Evolutionary conservation across 495 filamentous ascomycete genomes (phyloP).

Genomic region (Chaetomium fimeti): DNA sequence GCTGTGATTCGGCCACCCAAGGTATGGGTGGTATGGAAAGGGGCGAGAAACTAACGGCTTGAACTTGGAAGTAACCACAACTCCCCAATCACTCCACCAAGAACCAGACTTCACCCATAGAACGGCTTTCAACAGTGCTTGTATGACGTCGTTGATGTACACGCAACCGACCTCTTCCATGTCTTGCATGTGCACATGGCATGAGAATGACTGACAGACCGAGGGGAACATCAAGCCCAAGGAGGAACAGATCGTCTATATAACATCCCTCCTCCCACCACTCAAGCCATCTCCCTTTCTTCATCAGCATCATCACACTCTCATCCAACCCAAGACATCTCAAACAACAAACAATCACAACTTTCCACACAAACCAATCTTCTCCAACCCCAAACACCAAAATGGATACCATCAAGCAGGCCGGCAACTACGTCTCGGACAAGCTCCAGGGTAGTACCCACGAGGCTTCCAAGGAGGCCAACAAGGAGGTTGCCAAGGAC

Average conservation of each 20-base stretch:
- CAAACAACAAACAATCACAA: conserved; percentile 26
- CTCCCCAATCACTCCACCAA: too few species aligned
- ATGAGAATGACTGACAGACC: neutral
- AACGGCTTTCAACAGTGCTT: too few species aligned
- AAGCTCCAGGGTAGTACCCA: conserved; percentile 50
- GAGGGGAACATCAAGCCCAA: neutral
- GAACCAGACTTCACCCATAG: too few species aligned
- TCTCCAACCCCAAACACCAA: conserved; percentile 40
- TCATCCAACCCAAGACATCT: conserved; percentile 14
- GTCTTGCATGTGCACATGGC: neutral
- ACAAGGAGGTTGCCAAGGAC: conserved; percentile 66
- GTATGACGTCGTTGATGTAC: conserved; percentile 3
- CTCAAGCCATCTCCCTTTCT: conserved; percentile 7
- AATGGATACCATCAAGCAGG: conserved; percentile 61
- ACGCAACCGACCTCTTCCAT: neutral
- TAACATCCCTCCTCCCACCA: conserved; percentile 27
- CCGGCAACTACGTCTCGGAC: conserved; percentile 61
- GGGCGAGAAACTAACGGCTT: too few species aligned
- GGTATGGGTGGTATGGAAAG: too few species aligned
- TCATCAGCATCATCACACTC: conserved; percentile 28
- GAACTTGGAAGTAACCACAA: too few species aligned
- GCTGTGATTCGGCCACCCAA: too few species aligned
- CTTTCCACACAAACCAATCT: conserved; percentile 34
- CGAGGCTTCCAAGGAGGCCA: conserved; percentile 61
- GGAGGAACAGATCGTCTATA: conserved; percentile 23